Conservation (phyloP, 306 rosid genomes). For the Ochetophila trinervis region DNA sequence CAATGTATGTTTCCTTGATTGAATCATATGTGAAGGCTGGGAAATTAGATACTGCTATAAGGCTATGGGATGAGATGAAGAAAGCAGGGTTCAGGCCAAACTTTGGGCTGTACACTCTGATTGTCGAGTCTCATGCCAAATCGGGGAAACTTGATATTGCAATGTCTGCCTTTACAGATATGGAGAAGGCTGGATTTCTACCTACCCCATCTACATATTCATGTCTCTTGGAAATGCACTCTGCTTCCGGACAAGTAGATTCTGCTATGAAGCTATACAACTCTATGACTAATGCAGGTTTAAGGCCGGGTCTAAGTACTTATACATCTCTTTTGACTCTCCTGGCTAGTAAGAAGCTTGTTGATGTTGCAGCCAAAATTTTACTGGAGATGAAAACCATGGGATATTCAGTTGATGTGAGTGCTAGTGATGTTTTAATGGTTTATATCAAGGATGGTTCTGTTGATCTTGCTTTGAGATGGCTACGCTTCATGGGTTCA, state of each 20-base stretch:
- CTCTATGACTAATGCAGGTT: conserved; percentile 88
- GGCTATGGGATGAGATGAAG: conserved; percentile 97
- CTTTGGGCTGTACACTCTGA: conserved; percentile 87
- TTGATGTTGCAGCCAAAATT: conserved; percentile 72
- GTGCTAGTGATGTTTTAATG: conserved; percentile 90
- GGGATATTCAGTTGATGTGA: conserved; percentile 92
- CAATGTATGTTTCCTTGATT: conserved; percentile 63
- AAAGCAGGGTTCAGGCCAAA: conserved; percentile 83
- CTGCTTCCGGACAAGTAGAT: conserved; percentile 86
- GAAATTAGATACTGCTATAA: conserved; percentile 75
- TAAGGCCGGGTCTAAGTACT: conserved; percentile 81
- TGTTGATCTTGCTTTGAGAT: conserved; percentile 80
- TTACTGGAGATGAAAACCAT: conserved; percentile 91
- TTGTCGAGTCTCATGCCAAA: conserved; percentile 86
- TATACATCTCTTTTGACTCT: conserved; percentile 72
- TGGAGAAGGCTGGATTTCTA: conserved; percentile 97
- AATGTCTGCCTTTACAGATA: conserved; percentile 75
- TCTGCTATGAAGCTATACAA: conserved; percentile 84
- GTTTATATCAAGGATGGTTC: conserved; percentile 94
- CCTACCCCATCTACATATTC: conserved; percentile 89
- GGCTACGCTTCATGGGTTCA: conserved; percentile 94
- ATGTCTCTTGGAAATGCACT: conserved; percentile 93
- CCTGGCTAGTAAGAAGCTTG: conserved; percentile 80
- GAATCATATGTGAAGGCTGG: conserved; percentile 95
- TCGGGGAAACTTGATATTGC: conserved; percentile 91